Percentiles rank a stretch among this genome's conserved stretches.
Evolutionary conservation across 1,284 basidiomycete species (phyloP).

Genomic region (Erythrobasidium hasegawianum): DNA sequence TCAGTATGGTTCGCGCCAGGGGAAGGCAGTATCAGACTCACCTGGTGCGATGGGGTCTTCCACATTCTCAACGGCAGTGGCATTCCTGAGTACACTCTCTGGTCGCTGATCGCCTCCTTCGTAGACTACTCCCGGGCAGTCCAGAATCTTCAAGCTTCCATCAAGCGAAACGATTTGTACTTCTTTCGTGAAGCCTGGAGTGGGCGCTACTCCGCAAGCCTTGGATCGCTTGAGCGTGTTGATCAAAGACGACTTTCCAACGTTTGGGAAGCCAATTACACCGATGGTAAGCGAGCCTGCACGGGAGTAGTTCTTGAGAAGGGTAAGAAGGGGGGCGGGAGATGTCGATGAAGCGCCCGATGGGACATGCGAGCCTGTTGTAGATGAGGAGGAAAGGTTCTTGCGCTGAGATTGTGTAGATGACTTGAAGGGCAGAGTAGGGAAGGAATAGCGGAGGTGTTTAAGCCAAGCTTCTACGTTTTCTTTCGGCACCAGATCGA

Average conservation of each 20-base stretch:
- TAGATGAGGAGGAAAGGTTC: conserved; percentile 76
- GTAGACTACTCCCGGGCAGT: conserved; percentile 94
- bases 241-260: conserved; percentile 92
- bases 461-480: conserved; percentile 89
- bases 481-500: conserved; percentile 81
- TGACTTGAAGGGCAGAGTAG: conserved; percentile 90
- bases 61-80: conserved; percentile 85
- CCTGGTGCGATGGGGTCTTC: conserved; percentile 85
- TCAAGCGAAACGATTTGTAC: conserved; percentile 92
- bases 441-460: conserved; percentile 83
- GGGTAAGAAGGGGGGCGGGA: conserved; percentile 64
- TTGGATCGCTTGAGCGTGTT: conserved; percentile 88
- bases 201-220: conserved; percentile 89
- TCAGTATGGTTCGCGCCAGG: neutral
- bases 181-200: conserved; percentile 90
- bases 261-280: conserved; percentile 94
- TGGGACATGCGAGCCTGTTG: conserved; percentile 57
- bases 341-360: conserved; percentile 61
- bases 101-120: conserved; percentile 57
- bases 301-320: conserved; percentile 75
- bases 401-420: conserved; percentile 73
- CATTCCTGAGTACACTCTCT: conserved; percentile 85
- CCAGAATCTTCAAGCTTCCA: conserved; percentile 84
- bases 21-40: conserved; percentile 50
- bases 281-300: conserved; percentile 68